Evolutionary conservation across 768 basidiomycete genomes (phyloP).

Genomic region (Boletus insuetus): DNA sequence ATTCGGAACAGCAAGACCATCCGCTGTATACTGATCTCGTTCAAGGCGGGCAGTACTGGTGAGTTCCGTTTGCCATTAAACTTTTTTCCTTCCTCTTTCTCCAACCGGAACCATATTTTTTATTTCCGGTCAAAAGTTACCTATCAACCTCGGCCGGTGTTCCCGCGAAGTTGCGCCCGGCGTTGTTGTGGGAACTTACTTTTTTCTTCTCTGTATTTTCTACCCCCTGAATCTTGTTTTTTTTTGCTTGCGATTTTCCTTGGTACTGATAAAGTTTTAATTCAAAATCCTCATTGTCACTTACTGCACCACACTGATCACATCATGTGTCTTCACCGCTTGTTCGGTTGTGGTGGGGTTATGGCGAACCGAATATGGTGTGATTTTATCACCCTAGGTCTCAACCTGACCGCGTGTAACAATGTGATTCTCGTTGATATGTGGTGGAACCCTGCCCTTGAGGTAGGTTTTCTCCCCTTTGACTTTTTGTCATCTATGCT

Average conservation of each 20-base stretch:
- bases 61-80: slow-evolving; percentile 15
- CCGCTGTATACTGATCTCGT: slow-evolving; percentile 88
- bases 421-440: slow-evolving; percentile 91
- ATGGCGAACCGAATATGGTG: neutral
- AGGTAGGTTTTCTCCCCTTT: slow-evolving; percentile 43
- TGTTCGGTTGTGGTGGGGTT: slow-evolving; percentile 1
- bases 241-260: neutral
- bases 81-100: neutral
- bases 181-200: neutral
- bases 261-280: slow-evolving; percentile 13
- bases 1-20: slow-evolving; percentile 60
- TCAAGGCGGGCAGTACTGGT: slow-evolving; percentile 97
- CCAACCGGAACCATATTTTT: neutral
- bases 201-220: neutral
- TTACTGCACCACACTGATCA: neutral
- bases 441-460: slow-evolving; percentile 94
- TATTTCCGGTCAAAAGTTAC: neutral
- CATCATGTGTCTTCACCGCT: neutral
- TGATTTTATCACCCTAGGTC: slow-evolving; percentile 43
- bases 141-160: neutral
- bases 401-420: slow-evolving; percentile 91
- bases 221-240: neutral
- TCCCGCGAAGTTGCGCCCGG: neutral
- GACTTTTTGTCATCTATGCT: slow-evolving; percentile 2
- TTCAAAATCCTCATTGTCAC: neutral